A percentile compares a stretch with the other conserved stretches of the same genome.
Evolutionary conservation across 805 yeast species (phyloP).

Genomic region (Priceomyces haplophilus): DNA sequence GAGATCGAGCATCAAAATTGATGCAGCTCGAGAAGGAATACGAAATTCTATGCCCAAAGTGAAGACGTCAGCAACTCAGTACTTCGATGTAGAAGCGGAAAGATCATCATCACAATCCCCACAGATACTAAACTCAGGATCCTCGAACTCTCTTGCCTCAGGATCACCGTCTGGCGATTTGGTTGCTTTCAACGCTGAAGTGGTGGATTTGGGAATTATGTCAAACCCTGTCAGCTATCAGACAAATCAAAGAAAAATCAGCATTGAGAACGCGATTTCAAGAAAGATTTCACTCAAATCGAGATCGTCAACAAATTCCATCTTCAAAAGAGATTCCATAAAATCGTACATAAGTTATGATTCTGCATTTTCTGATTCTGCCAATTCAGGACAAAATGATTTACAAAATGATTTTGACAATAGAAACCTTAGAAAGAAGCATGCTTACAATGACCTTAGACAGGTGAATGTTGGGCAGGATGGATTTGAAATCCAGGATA

Average conservation of each 20-base stretch:
- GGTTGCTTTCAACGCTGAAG: constrained; percentile 38
- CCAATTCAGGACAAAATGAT: constrained; percentile 13
- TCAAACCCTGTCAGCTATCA: constrained; percentile 33
- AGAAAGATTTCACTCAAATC: constrained; percentile 21
- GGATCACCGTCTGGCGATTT: constrained; percentile 37
- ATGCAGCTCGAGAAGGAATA: background rate
- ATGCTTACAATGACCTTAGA: constrained; percentile 48
- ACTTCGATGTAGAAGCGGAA: constrained; percentile 21
- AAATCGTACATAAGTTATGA: constrained; percentile 61
- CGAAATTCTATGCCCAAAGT: background rate
- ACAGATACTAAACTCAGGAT: constrained; percentile 1
- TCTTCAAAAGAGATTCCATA: constrained; percentile 29
- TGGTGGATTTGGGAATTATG: constrained; percentile 43
- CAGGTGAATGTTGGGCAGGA: constrained; percentile 18
- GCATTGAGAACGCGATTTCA: constrained; percentile 1
- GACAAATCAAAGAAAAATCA: background rate
- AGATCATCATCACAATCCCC: constrained; percentile 5
- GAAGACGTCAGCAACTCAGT: constrained; percentile 16
- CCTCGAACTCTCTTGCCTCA: constrained; percentile 13
- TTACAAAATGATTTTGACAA: constrained; percentile 12
- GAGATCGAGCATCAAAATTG: background rate
- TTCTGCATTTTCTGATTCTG: constrained; percentile 46
- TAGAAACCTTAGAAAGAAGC: constrained; percentile 45
- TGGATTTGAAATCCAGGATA: background rate
- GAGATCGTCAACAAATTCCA: constrained; percentile 31